phyloP scores from a whole-genome alignment of 306 rosid species.

The Cicer pinnatifidum region DNA sequence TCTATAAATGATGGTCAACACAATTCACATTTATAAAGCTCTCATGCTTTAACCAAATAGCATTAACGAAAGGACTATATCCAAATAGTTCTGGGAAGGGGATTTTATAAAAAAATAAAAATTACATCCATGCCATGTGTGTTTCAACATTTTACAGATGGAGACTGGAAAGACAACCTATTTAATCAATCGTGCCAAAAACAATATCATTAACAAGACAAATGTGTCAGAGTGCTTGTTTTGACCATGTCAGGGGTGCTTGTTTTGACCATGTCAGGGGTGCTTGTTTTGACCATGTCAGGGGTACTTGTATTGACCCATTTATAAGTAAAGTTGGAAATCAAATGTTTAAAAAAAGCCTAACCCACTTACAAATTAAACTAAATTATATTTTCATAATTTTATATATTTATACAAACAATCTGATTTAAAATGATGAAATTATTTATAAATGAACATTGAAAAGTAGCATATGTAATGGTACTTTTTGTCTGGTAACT shows the following conservation, averaged over 20 bases:
- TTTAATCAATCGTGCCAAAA: conserved; percentile 19
- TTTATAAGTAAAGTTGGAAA: conserved; percentile 15
- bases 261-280: conserved; percentile 8
- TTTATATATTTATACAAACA: conserved; percentile 9
- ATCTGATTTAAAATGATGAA: conserved; percentile 35
- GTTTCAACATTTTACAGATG: not conserved
- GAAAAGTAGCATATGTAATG: conserved; percentile 27
- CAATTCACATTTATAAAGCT: conserved; percentile 18
- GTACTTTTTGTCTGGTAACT: conserved; percentile 85
- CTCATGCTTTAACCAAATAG: conserved; percentile 33
- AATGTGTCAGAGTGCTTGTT: not conserved
- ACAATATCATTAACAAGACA: conserved; percentile 28
- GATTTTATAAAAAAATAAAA: not conserved
- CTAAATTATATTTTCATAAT: not conserved
- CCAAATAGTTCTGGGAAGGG: conserved; percentile 14
- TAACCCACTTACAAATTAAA: conserved; percentile 16
- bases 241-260: conserved; percentile 16
- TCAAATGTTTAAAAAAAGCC: not conserved
- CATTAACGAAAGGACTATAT: conserved; percentile 35
- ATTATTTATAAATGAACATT: conserved; percentile 24
- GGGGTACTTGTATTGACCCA: conserved; percentile 31
- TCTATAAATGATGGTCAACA: conserved; percentile 37
- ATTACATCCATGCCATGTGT: conserved; percentile 1
- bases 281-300: conserved; percentile 14
- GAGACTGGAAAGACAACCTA: not conserved